phyloP scores from a whole-genome alignment of 768 basidiomycete species.

The Lentinula edodes region DNA sequence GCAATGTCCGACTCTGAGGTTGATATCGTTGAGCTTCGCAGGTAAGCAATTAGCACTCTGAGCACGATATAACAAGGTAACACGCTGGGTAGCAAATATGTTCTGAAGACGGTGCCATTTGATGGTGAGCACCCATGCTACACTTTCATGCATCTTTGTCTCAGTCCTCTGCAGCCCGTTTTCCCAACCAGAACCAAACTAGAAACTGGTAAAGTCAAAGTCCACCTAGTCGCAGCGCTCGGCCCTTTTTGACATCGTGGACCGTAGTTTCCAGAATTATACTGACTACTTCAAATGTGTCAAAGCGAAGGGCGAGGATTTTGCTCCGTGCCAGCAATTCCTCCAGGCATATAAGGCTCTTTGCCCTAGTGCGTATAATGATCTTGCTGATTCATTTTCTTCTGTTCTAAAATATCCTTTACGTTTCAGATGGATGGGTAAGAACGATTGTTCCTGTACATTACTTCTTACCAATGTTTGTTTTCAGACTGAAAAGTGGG shows the following conservation, averaged over 20 bases:
- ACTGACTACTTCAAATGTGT: slow-evolving; percentile 99
- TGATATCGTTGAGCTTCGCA: slow-evolving; percentile 39
- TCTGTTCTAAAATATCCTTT: background rate
- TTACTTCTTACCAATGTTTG: background rate
- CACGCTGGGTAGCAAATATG: slow-evolving; percentile 57
- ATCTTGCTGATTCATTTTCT: background rate
- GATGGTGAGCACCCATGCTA: slow-evolving; percentile 51
- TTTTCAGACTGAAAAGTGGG: slow-evolving; percentile 65
- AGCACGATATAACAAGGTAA: slow-evolving; percentile 6
- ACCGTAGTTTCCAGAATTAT: slow-evolving; percentile 86
- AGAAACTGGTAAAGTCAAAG: slow-evolving; percentile 78
- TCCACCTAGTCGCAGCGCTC: background rate
- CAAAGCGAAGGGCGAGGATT: slow-evolving; percentile 96
- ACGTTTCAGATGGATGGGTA: too few relatives aligned
- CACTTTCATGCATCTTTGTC: background rate
- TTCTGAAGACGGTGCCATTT: slow-evolving; percentile 93
- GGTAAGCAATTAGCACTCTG: slow-evolving; percentile 28
- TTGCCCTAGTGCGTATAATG: slow-evolving; percentile 83
- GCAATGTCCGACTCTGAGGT: slow-evolving; percentile 49
- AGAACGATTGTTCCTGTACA: too few relatives aligned
- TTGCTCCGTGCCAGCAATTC: slow-evolving; percentile 98
- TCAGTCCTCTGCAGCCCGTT: slow-evolving; percentile 54
- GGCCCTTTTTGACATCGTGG: background rate
- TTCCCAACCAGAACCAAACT: slow-evolving; percentile 92
- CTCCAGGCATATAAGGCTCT: slow-evolving; percentile 92